Conservation (phyloP, 1,284 basidiomycete species). For the Malassezia slooffiae region DNA sequence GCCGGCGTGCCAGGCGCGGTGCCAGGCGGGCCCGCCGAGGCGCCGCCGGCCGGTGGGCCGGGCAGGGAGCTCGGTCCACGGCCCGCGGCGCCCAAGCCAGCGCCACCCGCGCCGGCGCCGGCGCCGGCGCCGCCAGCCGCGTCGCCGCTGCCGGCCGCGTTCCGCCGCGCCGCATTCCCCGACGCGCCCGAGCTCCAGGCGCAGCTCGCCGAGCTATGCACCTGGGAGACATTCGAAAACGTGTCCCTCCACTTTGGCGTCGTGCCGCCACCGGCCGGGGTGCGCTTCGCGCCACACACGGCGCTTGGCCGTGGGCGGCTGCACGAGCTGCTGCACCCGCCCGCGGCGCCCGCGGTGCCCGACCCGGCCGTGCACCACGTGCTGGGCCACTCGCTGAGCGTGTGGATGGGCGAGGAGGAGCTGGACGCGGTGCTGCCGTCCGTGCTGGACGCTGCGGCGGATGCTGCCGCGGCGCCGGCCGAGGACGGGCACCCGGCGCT, state of each 20-base stretch:
- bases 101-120: not conserved
- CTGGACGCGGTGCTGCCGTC: not conserved
- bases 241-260: constrained; percentile 38
- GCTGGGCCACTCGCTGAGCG: not conserved
- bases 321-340: constrained; percentile 16
- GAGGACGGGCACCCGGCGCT: too few species aligned
- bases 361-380: not conserved
- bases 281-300: constrained; percentile 12
- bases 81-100: not conserved
- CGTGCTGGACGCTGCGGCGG: constrained; percentile 1
- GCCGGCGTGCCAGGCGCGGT: too few species aligned
- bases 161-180: not conserved
- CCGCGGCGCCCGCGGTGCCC: not conserved
- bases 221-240: constrained; percentile 11
- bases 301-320: constrained; percentile 19
- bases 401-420: constrained; percentile 1
- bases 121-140: not conserved
- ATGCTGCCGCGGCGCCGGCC: not conserved
- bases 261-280: constrained; percentile 14
- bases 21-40: too few species aligned
- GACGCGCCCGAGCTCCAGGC: constrained; percentile 2
- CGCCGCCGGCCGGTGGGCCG: too few species aligned
- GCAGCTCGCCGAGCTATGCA: constrained; percentile 2
- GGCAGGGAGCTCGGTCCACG: too few species aligned
- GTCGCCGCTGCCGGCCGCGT: constrained; percentile 1